These are phyloP conservation scores for Tetrastigma voinierianum DNA, from an alignment of 164 flowering plant species.

Conservation along the genomic window DNA sequence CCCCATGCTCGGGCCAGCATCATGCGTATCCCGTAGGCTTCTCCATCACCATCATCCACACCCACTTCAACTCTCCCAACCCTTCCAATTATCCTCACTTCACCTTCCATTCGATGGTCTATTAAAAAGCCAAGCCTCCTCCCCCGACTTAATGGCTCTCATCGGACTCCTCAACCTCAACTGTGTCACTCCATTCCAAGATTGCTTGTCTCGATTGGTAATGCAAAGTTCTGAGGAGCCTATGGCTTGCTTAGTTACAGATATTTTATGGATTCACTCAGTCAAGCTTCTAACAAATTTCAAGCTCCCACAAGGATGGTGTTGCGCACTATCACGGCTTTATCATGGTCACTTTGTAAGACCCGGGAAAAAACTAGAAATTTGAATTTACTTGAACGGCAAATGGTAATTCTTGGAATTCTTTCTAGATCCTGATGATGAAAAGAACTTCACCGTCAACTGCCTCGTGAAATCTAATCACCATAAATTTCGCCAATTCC, in stretches of 20 bases:
- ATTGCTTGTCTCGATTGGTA: slow-evolving; percentile 22
- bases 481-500: no score
- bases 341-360: no score
- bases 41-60: slow-evolving; percentile 43
- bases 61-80: slow-evolving; percentile 40
- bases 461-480: no score
- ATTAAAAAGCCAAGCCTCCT: slow-evolving; percentile 7
- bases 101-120: slow-evolving; percentile 30
- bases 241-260: slow-evolving; percentile 27
- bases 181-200: slow-evolving; percentile 19
- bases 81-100: slow-evolving; percentile 36
- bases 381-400: no score
- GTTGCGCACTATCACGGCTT: no score
- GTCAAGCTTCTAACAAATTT: slow-evolving; percentile 23
- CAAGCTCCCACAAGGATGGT: slow-evolving; percentile 31
- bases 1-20: slow-evolving; percentile 46
- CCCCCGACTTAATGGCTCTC: slow-evolving; percentile 1
- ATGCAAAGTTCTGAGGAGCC: slow-evolving; percentile 19
- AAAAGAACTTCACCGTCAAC: no score
- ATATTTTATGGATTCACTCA: slow-evolving; percentile 28
- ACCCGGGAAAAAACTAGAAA: no score
- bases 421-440: no score
- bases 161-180: slow-evolving; percentile 15
- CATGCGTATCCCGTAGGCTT: slow-evolving; percentile 50
- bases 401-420: no score